These are phyloP conservation scores for Tetrahymena elliotti DNA, from an alignment of 73 alveolate genomes.

Conservation along the genomic window DNA sequence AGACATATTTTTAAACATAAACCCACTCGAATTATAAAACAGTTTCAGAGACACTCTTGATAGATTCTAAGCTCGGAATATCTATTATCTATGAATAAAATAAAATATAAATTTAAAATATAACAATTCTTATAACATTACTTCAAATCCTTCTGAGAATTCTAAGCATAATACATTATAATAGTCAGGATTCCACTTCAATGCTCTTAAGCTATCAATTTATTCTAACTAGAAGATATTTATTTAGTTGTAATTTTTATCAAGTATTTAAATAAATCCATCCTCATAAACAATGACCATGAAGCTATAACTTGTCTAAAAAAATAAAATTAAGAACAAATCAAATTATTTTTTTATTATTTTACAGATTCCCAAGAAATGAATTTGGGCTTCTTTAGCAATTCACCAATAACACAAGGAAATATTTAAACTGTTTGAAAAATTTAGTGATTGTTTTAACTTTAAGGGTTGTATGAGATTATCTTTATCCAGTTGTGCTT, in stretches of 20 bases:
- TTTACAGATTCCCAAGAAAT: not conserved
- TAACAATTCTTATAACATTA: not conserved
- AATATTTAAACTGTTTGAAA: not conserved
- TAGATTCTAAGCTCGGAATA: not conserved
- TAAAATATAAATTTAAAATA: not conserved
- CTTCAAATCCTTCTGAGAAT: not conserved
- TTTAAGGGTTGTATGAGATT: not conserved
- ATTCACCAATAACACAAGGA: not conserved
- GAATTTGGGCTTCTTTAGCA: not conserved
- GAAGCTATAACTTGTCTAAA: not conserved
- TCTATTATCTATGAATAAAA: not conserved
- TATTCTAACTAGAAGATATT: not conserved
- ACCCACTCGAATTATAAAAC: not conserved
- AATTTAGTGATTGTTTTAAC: not conserved
- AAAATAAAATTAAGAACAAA: not conserved
- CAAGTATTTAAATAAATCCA: not conserved
- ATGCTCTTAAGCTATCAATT: not conserved
- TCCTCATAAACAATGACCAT: not conserved
- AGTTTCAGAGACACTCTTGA: not conserved
- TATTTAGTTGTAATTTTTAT: not conserved
- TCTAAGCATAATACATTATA: not conserved
- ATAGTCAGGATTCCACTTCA: not conserved
- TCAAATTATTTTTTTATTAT: too few species aligned
- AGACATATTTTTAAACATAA: not conserved
- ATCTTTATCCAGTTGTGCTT: not conserved